These are phyloP conservation scores for Apophysomyces ossiformis DNA, from an alignment of 371 early-diverging fungal species.

Conservation along the genomic window DNA sequence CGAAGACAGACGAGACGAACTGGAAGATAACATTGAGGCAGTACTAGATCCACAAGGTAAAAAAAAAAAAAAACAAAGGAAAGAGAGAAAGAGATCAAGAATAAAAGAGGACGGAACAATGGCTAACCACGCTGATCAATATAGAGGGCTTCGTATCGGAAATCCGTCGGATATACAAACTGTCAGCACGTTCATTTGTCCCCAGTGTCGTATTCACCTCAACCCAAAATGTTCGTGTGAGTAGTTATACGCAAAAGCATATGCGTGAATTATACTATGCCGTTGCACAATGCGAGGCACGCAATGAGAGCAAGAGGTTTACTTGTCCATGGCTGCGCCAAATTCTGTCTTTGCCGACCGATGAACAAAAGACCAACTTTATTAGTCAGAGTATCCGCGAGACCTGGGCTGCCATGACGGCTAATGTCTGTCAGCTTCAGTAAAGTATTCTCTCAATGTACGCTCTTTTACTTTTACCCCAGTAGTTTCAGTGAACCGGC, in stretches of 20 bases:
- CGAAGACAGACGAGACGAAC: conserved; percentile 58
- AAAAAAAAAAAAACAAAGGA: neutral
- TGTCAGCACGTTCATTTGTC: conserved; percentile 42
- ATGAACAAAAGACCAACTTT: conserved; percentile 49
- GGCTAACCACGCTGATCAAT: neutral
- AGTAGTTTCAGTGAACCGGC: neutral
- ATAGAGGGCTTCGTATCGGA: conserved; percentile 58
- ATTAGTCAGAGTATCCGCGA: conserved; percentile 44
- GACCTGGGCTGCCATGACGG: conserved; percentile 41
- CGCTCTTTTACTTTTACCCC: neutral
- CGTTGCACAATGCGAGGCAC: conserved; percentile 53
- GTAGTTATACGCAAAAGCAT: conserved; percentile 53
- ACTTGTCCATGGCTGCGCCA: conserved; percentile 62
- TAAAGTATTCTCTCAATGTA: conserved; percentile 19
- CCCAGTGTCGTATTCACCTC: conserved; percentile 63
- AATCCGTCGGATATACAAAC: conserved; percentile 47
- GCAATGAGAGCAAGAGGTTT: conserved; percentile 53
- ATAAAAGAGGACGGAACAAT: neutral
- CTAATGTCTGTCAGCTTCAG: conserved; percentile 45
- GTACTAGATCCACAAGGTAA: conserved; percentile 53
- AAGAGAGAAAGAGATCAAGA: conserved; percentile 21
- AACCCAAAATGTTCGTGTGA: conserved; percentile 45
- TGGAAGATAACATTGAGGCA: conserved; percentile 63
- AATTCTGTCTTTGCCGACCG: conserved; percentile 40
- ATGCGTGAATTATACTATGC: conserved; percentile 60